Base-by-base conservation (phyloP, 768 basidiomycete genomes). In the Phylloporus sp. region DNA sequence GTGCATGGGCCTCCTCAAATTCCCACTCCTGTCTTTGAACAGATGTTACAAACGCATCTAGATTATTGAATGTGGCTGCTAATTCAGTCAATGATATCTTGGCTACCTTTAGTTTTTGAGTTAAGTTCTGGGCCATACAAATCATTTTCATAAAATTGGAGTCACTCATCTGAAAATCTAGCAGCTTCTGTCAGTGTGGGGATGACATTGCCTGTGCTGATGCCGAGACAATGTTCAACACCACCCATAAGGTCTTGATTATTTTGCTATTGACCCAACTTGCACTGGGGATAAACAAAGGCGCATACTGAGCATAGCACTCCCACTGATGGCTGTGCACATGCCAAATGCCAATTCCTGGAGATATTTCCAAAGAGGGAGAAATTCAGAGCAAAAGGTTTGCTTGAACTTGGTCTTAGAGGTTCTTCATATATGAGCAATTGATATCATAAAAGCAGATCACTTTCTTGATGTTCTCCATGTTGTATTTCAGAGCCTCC, bases 311-410 rank as follows among this genome's bases (percentile, higher is more conserved):
- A 2, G 32, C 42, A 10, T 57, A 59, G 41, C 68, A 69, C 18
- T 62, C 29, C 0, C 52, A 37, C 15, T 46, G 42, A 42, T 65
- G 61, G 0, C 38, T 62, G 40, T 65, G 62, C 0, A 65, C 50
- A 36, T 66, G 60, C 46, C 59, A 65, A 0, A 60, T 44, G 0
- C 62, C 55, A 8, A 67, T 64, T 3, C 52, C 60, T 0, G 29
- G 39, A 0, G 52, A 40, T 4, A 66, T 49, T 1, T 44, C 26
- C 0, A 54, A 0, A 1, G 22, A 29, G 0, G 17, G 1, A 0
- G 50, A 49, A 11, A 39, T 9, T 10, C 1, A 1, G 45, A 15
- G 4, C 23, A 18, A 0, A 6, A 0, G 53, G 26, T 42, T 0
- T 11, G 14, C 3, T 1, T 28, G 10, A 46, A 2, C 10, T 7